phyloP scores from a whole-genome alignment of 345 rosid genomes.

The Rhizophora mangle region DNA sequence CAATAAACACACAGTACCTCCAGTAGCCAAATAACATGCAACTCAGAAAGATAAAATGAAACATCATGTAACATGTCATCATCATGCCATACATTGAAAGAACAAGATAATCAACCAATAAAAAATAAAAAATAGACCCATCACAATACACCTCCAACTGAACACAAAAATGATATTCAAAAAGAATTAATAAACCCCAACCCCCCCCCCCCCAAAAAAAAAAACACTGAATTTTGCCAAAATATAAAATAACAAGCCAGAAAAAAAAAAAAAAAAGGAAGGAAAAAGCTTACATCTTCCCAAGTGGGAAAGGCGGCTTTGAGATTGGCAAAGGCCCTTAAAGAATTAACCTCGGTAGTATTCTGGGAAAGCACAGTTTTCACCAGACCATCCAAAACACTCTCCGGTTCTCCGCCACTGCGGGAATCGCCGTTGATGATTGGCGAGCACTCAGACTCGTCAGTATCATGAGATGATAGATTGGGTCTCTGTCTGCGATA shows the following conservation, averaged over 20 bases:
- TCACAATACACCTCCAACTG: too few relatives aligned
- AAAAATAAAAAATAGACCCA: too few relatives aligned
- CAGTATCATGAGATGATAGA: neutral
- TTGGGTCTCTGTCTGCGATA: slow-evolving; percentile 54
- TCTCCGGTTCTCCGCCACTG: slow-evolving; percentile 39
- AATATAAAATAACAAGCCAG: too few relatives aligned
- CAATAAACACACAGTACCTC: neutral
- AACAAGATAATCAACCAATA: too few relatives aligned
- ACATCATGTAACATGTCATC: too few relatives aligned
- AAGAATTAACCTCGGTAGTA: slow-evolving; percentile 70
- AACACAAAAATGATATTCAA: too few relatives aligned
- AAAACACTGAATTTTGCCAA: neutral
- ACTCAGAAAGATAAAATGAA: too few relatives aligned
- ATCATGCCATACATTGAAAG: too few relatives aligned
- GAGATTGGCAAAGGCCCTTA: slow-evolving; percentile 71
- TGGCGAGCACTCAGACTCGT: neutral
- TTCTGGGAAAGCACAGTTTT: slow-evolving; percentile 82
- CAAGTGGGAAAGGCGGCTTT: slow-evolving; percentile 63
- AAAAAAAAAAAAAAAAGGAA: neutral
- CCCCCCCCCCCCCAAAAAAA: neutral
- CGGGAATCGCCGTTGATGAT: neutral
- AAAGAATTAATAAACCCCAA: neutral
- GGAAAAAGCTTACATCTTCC: slow-evolving; percentile 54
- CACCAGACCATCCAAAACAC: slow-evolving; percentile 75
- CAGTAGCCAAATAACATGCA: too few relatives aligned